Evolutionary conservation across 1,284 basidiomycete species (phyloP), one percentile per base, ranked within the genome.

Genomic region (Coniferiporia sulphurascens): DNA sequence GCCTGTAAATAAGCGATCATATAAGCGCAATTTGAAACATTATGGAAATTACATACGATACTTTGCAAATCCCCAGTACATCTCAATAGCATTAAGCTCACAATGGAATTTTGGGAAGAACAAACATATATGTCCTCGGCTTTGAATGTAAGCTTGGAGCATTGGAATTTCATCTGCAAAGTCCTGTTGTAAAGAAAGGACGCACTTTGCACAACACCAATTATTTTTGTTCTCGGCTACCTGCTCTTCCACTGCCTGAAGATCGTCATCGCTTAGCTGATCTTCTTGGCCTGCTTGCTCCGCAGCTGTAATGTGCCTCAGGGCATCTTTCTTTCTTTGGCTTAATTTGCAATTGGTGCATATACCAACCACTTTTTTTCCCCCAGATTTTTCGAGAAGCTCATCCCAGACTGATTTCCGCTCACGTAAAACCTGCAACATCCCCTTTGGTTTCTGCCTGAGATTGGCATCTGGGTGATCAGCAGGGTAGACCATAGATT

Each of bases 11-110:
- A n/a, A n/a, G n/a, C n/a, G n/a, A n/a, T n/a, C n/a, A n/a, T n/a
- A n/a, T n/a, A n/a, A n/a, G n/a, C n/a, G n/a, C n/a, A n/a, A n/a
- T n/a, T n/a, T n/a, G n/a, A n/a, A n/a, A n/a, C n/a, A n/a, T n/a
- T n/a, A n/a, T n/a, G n/a, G n/a, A n/a, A n/a, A n/a, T n/a, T n/a
- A n/a, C n/a, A n/a, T n/a, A n/a, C n/a, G n/a, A n/a, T n/a, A n/a
- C n/a, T n/a, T n/a, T n/a, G n/a, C n/a, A n/a, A n/a, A n/a, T n/a
- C n/a, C 62, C 65, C 66, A 68, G 2, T 64, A 63, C 64, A 66
- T 66, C 56, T 71, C n/a, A n/a, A 67, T 67, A 4, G 58, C 61
- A 45, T 64, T 65, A 12, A 68, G 53, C n/a, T n/a, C n/a, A 53
- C 65, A 66, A 52, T 68, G 66, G 45, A 65, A 67, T 43, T 64